phyloP scores from a whole-genome alignment of 1,139 yeast species.

The Taphrina confusa region DNA sequence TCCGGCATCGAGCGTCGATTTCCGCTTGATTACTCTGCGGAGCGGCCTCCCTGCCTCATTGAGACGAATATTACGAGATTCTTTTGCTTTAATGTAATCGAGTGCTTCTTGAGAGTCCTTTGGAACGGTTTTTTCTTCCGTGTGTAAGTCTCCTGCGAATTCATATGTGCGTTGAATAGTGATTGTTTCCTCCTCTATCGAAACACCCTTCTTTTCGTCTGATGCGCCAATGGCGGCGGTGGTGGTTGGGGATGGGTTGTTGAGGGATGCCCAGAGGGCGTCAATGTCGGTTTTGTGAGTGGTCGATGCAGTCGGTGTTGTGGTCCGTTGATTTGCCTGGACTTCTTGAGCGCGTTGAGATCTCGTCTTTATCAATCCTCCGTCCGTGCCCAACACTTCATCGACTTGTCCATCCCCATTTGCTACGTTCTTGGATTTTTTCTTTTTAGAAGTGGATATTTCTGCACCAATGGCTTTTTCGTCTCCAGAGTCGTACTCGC shows the following conservation, averaged over 20 bases:
- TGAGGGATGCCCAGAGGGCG: slow-evolving; percentile 59
- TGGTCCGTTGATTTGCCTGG: slow-evolving; percentile 41
- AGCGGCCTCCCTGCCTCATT: slow-evolving; percentile 44
- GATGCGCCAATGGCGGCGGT: slow-evolving; percentile 40
- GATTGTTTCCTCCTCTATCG: slow-evolving; percentile 51
- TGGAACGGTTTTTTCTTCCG: slow-evolving; percentile 76
- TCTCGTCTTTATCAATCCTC: slow-evolving; percentile 61
- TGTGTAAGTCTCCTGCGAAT: slow-evolving; percentile 82
- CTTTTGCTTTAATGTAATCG: slow-evolving; percentile 54
- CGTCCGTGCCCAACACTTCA: slow-evolving; percentile 47
- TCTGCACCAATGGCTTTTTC: slow-evolving; percentile 19
- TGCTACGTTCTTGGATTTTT: slow-evolving; percentile 35
- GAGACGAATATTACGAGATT: slow-evolving; percentile 16
- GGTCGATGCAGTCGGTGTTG: slow-evolving; percentile 39
- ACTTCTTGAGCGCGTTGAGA: slow-evolving; percentile 54
- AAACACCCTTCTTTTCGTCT: slow-evolving; percentile 34
- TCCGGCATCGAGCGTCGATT: slow-evolving; percentile 73
- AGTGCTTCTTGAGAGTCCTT: slow-evolving; percentile 81
- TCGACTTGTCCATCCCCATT: slow-evolving; percentile 39
- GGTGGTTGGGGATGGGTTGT: slow-evolving; percentile 24
- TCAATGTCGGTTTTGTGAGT: slow-evolving; percentile 50
- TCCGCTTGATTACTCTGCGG: slow-evolving; percentile 42
- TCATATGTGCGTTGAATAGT: slow-evolving; percentile 75
- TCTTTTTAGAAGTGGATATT: not conserved
- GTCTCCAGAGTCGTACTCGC: slow-evolving; percentile 35